Evolutionary conservation across 768 basidiomycete species (phyloP).

Genomic region (Chalciporus chontae): DNA sequence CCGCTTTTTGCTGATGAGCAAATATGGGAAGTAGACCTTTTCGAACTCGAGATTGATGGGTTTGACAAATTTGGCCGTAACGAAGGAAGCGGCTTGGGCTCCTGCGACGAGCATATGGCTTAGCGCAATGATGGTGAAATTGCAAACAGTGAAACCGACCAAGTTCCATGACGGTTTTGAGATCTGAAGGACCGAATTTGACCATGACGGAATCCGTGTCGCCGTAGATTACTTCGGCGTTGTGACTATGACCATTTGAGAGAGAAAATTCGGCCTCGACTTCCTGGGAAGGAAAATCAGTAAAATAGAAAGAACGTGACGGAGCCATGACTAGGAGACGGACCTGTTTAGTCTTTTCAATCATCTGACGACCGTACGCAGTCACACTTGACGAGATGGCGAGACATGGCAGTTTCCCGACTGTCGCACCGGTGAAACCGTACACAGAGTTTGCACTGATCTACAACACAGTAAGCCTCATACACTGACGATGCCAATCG

Average conservation of each 20-base stretch:
- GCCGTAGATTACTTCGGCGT: slow-evolving; percentile 95
- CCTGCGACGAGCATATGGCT: slow-evolving; percentile 43
- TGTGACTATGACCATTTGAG: slow-evolving; percentile 79
- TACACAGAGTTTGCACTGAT: slow-evolving; percentile 99
- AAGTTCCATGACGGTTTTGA: slow-evolving; percentile 83
- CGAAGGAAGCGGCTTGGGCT: slow-evolving; percentile 87
- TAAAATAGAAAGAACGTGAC: too few species aligned
- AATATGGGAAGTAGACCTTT: slow-evolving; percentile 97
- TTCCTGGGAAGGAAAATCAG: slow-evolving; percentile 44
- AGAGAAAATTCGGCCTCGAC: slow-evolving; percentile 86
- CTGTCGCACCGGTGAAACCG: slow-evolving; percentile 96
- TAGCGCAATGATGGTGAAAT: not conserved
- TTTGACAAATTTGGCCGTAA: slow-evolving; percentile 86
- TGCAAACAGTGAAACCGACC: slow-evolving; percentile 47
- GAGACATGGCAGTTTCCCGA: slow-evolving; percentile 95
- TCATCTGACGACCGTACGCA: slow-evolving; percentile 98
- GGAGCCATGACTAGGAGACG: slow-evolving; percentile 6
- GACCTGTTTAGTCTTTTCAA: slow-evolving; percentile 91
- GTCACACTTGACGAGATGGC: slow-evolving; percentile 95
- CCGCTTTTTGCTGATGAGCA: slow-evolving; percentile 97
- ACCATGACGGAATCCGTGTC: slow-evolving; percentile 99
- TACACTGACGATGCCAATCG: not conserved
- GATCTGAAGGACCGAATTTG: slow-evolving; percentile 86
- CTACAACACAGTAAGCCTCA: slow-evolving; percentile 40
- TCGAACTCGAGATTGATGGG: slow-evolving; percentile 99